Evolutionary conservation across 176 grass and related monocot species (phyloP).

Genomic region (Hyparrhenia diplandra): DNA sequence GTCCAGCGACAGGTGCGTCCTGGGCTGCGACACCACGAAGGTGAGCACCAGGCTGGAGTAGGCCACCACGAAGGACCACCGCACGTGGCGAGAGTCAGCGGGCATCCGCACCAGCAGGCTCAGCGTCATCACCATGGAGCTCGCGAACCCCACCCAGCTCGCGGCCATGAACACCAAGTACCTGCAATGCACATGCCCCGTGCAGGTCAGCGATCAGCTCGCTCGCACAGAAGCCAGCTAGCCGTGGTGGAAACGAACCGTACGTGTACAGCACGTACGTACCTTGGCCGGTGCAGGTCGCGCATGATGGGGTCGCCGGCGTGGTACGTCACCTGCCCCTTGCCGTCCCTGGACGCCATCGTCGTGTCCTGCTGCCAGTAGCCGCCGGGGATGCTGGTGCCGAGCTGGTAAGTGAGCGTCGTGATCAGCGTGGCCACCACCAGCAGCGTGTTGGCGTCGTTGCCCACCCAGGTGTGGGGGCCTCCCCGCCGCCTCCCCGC

Average conservation of each 20-base stretch:
- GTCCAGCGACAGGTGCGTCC: slow-evolving; percentile 33
- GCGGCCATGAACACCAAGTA: slow-evolving; percentile 46
- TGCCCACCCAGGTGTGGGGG: slow-evolving; percentile 32
- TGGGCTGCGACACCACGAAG: slow-evolving; percentile 49
- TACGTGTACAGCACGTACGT: background rate
- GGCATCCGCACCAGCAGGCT: slow-evolving; percentile 43
- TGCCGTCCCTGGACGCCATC: background rate
- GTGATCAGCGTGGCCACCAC: slow-evolving; percentile 61
- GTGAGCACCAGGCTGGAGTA: slow-evolving; percentile 57
- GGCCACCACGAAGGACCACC: slow-evolving; percentile 45
- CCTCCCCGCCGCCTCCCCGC: background rate
- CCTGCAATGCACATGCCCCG: background rate
- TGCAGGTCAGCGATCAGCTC: background rate
- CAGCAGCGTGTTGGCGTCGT: slow-evolving; percentile 47
- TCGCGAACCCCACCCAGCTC: slow-evolving; percentile 46
- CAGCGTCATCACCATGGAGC: slow-evolving; percentile 55
- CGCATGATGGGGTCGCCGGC: slow-evolving; percentile 66
- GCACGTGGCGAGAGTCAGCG: slow-evolving; percentile 31
- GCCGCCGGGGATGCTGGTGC: slow-evolving; percentile 42
- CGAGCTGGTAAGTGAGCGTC: slow-evolving; percentile 52
- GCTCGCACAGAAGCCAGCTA: background rate
- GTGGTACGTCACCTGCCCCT: background rate
- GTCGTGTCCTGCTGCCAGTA: slow-evolving; percentile 42
- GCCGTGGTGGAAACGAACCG: background rate
- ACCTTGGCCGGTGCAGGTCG: slow-evolving; percentile 35